Base-by-base conservation (phyloP, 371 early-diverging fungal genomes). In the Mortierella sp. region DNA sequence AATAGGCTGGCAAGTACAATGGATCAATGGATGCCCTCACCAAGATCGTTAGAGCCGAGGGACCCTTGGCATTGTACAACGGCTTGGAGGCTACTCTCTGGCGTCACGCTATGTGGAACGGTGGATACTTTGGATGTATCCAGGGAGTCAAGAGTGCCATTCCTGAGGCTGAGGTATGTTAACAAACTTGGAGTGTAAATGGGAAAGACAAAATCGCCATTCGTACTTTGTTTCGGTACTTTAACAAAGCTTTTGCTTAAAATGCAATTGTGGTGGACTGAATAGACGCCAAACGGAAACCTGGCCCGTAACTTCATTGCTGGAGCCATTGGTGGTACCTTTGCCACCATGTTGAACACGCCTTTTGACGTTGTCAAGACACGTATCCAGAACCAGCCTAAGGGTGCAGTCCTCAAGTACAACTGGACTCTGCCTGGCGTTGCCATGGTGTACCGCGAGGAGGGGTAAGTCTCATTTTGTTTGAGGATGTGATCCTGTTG, bases 311-410 rank as follows among this genome's bases (percentile, higher is more conserved):
- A 96, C 86, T 97, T 99, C 83, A 81, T 90, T 48, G 96, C 98
- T 60, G 98, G 99, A 54, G 85, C 95, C 17, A 87, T 97, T 68
- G 98, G 98, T 65, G 99, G 99, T 52, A 96, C 96, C 21, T 84
- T 95, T 57, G 99, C 96, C 41, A 99, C 99, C 14, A 86, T 93
- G 44, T 72, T 96, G 56, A 99, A 99, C 82, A 98, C 97, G 26
- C 98, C 99, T 9, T 92, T 96, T 54, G 99, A 99, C 83, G 99
- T 99, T 30, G 96, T 96, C 61, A 99, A 99, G 88, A 95, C 98
- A 1, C 88, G 99, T 62, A 90, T 99, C 50, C 99, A 99, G 82
- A 92, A 92, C 78, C 89, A 96, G 71, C 79, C 86, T 28, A 86
- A 87, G 42, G 82, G 79, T 30, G 84, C 85, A 12, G 80, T 84